phyloP scores from a whole-genome alignment of 2,329 filamentous ascomycete species.

The Allantophomopsis lycopodina region DNA sequence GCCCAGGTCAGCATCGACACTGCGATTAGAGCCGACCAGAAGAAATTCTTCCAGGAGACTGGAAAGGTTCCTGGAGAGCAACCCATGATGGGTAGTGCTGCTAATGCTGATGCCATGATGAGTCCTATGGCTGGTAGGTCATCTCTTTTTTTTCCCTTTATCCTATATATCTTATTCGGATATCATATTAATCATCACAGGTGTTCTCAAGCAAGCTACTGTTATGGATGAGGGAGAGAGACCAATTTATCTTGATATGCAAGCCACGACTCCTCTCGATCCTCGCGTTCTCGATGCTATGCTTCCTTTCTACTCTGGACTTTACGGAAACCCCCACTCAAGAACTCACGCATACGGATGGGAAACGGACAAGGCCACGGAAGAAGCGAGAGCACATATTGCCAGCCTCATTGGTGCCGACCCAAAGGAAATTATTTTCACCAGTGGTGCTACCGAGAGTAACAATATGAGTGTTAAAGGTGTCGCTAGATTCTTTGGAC shows the following conservation, averaged over 20 bases:
- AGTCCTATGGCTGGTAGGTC: slow-evolving; percentile 59
- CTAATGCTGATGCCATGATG: slow-evolving; percentile 44
- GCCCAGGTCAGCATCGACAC: slow-evolving; percentile 74
- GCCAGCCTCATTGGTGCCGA: slow-evolving; percentile 85
- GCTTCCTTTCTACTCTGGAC: slow-evolving; percentile 84
- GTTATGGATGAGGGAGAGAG: slow-evolving; percentile 85
- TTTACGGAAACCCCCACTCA: slow-evolving; percentile 95
- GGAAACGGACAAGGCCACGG: slow-evolving; percentile 92
- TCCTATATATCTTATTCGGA: slow-evolving; percentile 7
- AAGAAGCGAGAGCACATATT: slow-evolving; percentile 72
- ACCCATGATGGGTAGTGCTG: slow-evolving; percentile 11
- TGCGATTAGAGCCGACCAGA: slow-evolving; percentile 76
- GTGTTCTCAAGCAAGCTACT: slow-evolving; percentile 81
- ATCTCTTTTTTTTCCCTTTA: background rate
- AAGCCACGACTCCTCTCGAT: slow-evolving; percentile 90
- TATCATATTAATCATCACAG: slow-evolving; percentile 17
- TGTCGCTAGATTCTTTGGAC: slow-evolving; percentile 87
- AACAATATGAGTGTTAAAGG: slow-evolving; percentile 99
- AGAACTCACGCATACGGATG: slow-evolving; percentile 96
- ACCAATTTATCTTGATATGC: slow-evolving; percentile 97
- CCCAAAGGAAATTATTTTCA: slow-evolving; percentile 97
- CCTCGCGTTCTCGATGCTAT: slow-evolving; percentile 92
- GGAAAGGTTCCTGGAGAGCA: slow-evolving; percentile 15
- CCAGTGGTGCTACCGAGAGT: slow-evolving; percentile 92
- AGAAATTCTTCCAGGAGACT: slow-evolving; percentile 51